A percentile compares a stretch with the other conserved stretches of the same genome.
Evolutionary conservation across 306 rosid species (phyloP).

Genomic region (Rubus parviflorus): DNA sequence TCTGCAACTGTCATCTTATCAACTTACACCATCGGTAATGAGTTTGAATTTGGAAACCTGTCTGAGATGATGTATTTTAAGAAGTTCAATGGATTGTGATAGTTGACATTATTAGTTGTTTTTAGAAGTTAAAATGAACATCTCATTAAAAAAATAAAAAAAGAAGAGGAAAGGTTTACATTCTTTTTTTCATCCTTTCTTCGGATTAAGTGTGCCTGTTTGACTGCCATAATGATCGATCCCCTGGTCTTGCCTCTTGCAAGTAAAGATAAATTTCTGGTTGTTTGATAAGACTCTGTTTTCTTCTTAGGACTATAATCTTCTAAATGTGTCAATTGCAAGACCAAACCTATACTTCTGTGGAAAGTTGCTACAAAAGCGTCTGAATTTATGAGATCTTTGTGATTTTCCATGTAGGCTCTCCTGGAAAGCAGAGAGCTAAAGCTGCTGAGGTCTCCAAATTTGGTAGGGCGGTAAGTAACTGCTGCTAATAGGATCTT

Average conservation of each 20-base stretch:
- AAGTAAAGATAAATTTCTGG: not conserved
- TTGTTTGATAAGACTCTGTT: not conserved
- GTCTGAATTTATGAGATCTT: conserved; percentile 16
- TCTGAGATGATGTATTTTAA: not conserved
- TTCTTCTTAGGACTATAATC: not conserved
- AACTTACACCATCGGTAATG: not conserved
- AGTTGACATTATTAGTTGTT: not conserved
- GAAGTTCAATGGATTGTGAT: not conserved
- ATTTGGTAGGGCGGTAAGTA: conserved; percentile 56
- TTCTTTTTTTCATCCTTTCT: not conserved
- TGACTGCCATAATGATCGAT: not conserved
- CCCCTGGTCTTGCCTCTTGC: conserved; percentile 5
- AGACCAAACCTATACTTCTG: not conserved
- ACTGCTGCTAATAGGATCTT: conserved; percentile 20
- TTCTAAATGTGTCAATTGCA: not conserved
- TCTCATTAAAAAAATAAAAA: not conserved
- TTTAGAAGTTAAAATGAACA: not conserved
- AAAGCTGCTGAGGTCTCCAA: conserved; percentile 60
- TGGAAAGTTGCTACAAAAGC: not conserved
- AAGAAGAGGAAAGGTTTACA: not conserved
- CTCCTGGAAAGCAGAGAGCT: conserved; percentile 50
- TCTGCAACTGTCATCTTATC: not conserved
- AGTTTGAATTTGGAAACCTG: not conserved
- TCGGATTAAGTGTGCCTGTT: not conserved
- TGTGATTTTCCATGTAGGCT: conserved; percentile 39